Evolutionary conservation across 2,329 filamentous ascomycete genomes (phyloP).

Genomic region (Aspergillus sp.): DNA sequence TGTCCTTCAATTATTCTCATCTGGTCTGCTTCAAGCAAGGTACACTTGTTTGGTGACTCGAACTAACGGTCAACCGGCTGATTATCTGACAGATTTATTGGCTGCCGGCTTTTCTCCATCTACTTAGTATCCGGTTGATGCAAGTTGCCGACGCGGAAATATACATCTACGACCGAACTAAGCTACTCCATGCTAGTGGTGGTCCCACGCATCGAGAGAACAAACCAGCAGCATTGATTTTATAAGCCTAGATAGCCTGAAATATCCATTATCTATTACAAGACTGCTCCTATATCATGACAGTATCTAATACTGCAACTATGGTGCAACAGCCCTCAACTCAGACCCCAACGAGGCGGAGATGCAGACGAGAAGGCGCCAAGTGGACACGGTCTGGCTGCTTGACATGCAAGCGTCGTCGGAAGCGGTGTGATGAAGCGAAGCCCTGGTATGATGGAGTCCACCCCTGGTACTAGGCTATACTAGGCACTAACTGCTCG

Average conservation of each 20-base stretch:
- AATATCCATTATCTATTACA: background rate
- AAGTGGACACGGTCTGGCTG: conserved; percentile 44
- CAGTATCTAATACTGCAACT: background rate
- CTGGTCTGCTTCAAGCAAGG: background rate
- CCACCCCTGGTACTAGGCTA: background rate
- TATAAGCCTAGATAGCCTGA: background rate
- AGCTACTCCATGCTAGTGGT: too few relatives aligned
- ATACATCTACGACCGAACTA: too few relatives aligned
- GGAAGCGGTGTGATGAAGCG: conserved; percentile 42
- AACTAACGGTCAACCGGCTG: too few relatives aligned
- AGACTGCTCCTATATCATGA: background rate
- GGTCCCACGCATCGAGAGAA: too few relatives aligned
- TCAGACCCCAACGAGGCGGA: conserved; percentile 18
- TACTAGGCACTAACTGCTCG: background rate
- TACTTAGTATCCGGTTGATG: too few relatives aligned
- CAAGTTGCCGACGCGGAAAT: too few relatives aligned
- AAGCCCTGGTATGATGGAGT: conserved; percentile 34
- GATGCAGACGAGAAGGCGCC: conserved; percentile 29
- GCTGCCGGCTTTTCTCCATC: too few relatives aligned
- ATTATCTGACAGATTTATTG: too few relatives aligned
- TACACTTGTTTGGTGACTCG: too few relatives aligned
- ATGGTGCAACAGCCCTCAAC: background rate
- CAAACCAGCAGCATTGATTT: too few relatives aligned
- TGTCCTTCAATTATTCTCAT: background rate
- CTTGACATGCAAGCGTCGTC: conserved; percentile 41